Base-by-base conservation (phyloP, 164 flowering plant species). In the Brasenia schreberi region DNA sequence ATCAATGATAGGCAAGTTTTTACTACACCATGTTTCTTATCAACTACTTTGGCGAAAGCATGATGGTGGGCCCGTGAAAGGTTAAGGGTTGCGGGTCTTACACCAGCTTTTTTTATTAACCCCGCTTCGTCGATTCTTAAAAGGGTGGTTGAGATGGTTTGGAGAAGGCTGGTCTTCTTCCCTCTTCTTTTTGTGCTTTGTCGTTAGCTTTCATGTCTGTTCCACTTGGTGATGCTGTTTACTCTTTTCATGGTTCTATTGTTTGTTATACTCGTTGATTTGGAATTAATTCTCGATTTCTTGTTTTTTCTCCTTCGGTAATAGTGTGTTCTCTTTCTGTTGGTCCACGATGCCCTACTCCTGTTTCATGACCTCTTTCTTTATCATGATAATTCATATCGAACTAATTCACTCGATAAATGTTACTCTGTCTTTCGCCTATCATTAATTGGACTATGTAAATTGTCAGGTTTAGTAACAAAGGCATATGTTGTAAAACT, bases 1-100 rank as follows among this genome's bases (percentile, higher is more conserved):
- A 93, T 93, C 63, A 93, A 90, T 68, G 97, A 93, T 71, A 85
- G 98, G 98, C 80, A 79, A 72, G 90, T 72, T 18, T 52, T 7
- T 49, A 18, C 27, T 49, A 4, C 56, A 49, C 2, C 56, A 49
- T 49, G 5, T 49, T 49, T 49, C 12, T 14, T 49, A 6, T 14
- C 56, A 33, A 4, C 3, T 33, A 33, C 39, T 33, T 33, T 33
- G 39, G 39, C 39, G 39, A 33, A 33, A 33, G 39, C 39, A 33
- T 33, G 39, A 33, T 33, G 39, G 39, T 33, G 39, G 39, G 39
- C 2, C 39, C 39, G 39, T 33, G 39, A 33, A 4, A 33, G 39
- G 39, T 33, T 2, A 33, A 33, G 39, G 39, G 39, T 33, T 33
- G 16, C 16, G 56, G 56, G 56, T 9, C 53, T 7, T 49, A 49